Evolutionary conservation across 352 stramenopile species (phyloP).

Genomic region (Pythium rhizo-oryzae): DNA sequence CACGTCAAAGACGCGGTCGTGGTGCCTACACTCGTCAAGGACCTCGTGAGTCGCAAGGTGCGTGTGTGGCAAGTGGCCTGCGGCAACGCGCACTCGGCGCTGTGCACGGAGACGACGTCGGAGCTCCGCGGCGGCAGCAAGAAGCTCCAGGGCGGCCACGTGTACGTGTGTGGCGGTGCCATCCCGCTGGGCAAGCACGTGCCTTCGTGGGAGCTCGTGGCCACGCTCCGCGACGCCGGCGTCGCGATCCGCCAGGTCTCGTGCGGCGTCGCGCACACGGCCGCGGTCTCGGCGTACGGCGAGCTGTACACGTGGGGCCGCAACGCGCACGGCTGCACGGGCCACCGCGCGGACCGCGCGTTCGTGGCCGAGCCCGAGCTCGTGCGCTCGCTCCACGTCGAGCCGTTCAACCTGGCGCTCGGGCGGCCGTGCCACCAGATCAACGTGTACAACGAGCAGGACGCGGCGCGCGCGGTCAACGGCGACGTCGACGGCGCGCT

Average conservation of each 20-base stretch:
- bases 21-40: constrained; percentile 83
- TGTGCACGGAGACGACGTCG: constrained; percentile 72
- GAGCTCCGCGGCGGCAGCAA: constrained; percentile 59
- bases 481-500: constrained; percentile 72
- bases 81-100: constrained; percentile 76
- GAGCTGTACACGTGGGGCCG: constrained; percentile 94
- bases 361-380: constrained; percentile 83
- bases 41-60: constrained; percentile 63
- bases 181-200: constrained; percentile 79
- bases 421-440: constrained; percentile 80
- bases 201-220: constrained; percentile 74
- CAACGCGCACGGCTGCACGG: constrained; percentile 91
- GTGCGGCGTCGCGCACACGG: constrained; percentile 90
- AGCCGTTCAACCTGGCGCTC: constrained; percentile 90
- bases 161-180: constrained; percentile 89
- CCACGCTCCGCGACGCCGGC: constrained; percentile 39
- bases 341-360: constrained; percentile 55
- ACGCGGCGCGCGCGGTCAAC: constrained; percentile 82
- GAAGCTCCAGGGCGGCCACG: constrained; percentile 70
- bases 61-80: constrained; percentile 79
- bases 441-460: constrained; percentile 91
- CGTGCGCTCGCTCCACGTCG: constrained; percentile 80
- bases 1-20: constrained; percentile 66
- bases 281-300: constrained; percentile 84
- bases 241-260: constrained; percentile 71